phyloP scores from a whole-genome alignment of 2,329 filamentous ascomycete species.

The Venturia aucupariae region DNA sequence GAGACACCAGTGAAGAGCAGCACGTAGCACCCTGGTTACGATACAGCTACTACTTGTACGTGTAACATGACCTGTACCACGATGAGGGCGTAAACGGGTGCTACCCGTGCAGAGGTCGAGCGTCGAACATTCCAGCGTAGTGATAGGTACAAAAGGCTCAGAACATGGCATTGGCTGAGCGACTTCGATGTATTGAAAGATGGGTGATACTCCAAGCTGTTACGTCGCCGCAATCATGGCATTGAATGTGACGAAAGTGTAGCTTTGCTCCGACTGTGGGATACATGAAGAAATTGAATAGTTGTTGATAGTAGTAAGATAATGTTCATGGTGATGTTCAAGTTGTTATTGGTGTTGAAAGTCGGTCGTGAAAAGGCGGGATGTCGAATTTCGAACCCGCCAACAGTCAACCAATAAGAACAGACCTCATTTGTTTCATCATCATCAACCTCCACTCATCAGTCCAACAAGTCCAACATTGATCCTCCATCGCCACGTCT shows the following conservation, averaged over 20 bases:
- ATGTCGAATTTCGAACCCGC: background rate
- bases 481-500: background rate
- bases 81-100: background rate
- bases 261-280: background rate
- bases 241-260: background rate
- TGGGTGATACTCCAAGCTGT: background rate
- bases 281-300: background rate
- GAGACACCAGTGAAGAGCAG: conserved; percentile 26
- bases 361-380: background rate
- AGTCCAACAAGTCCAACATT: background rate
- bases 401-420: background rate
- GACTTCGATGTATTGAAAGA: background rate
- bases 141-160: background rate
- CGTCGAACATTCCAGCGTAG: background rate
- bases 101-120: background rate
- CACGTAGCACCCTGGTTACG: conserved; percentile 1
- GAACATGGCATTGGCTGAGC: background rate
- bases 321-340: background rate
- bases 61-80: background rate
- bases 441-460: background rate
- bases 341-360: background rate
- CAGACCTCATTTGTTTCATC: background rate
- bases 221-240: background rate
- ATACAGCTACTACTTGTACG: background rate
- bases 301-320: background rate